Conservation (phyloP, 2,329 filamentous ascomycete genomes). For the Chrysoporthe deuterocubensis region DNA sequence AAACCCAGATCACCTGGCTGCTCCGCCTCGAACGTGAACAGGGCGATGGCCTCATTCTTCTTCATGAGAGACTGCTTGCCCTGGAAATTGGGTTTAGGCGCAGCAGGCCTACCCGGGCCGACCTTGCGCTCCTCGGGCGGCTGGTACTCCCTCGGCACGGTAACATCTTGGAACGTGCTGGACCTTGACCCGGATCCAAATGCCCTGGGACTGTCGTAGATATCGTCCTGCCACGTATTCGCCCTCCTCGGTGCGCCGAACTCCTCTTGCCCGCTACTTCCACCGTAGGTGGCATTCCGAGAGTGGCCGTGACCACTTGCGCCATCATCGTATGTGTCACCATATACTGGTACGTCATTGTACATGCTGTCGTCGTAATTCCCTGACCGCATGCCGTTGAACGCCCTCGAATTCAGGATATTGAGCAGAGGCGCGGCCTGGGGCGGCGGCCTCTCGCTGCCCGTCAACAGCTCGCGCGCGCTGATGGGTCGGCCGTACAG, state of each 20-base stretch:
- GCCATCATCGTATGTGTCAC: constrained; percentile 76
- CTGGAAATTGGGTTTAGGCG: constrained; percentile 85
- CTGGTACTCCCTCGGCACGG: constrained; percentile 35
- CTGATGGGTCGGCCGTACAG: constrained; percentile 85
- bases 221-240: constrained; percentile 75
- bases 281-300: constrained; percentile 41
- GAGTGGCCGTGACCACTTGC: constrained; percentile 70
- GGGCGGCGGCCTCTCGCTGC: constrained; percentile 76
- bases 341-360: constrained; percentile 91
- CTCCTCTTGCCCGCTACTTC: constrained; percentile 51
- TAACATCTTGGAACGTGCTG: constrained; percentile 53
- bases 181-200: constrained; percentile 50
- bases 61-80: constrained; percentile 60
- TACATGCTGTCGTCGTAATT: constrained; percentile 72
- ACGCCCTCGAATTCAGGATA: constrained; percentile 83
- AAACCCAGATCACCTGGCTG: constrained; percentile 92
- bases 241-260: constrained; percentile 64
- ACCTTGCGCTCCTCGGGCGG: constrained; percentile 49
- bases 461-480: constrained; percentile 80
- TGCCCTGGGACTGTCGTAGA: constrained; percentile 65
- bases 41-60: constrained; percentile 83
- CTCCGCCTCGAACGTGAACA: constrained; percentile 94
- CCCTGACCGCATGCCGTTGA: constrained; percentile 66
- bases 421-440: constrained; percentile 83
- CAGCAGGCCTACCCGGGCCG: constrained; percentile 78